Evolutionary conservation across 225 moss, liverwort and hornwort species (phyloP), one percentile per base, ranked within the genome.

Genomic region (Physcomitrellopsis africana): DNA sequence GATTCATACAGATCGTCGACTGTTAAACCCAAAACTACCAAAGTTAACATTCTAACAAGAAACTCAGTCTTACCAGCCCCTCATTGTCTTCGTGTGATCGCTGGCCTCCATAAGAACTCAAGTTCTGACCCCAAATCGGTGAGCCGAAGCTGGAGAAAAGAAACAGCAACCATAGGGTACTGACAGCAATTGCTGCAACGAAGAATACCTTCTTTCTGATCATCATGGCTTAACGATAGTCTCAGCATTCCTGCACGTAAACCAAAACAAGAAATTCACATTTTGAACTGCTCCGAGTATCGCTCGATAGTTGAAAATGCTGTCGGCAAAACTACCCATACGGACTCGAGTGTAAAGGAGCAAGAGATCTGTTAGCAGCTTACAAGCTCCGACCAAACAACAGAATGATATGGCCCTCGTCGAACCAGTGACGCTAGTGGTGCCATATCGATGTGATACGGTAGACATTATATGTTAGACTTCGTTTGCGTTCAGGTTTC

Each of bases 91-190:
- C 13, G 1, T 51, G 52, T 23, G 22, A 64, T 57, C 24, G 48
- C 17, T 71, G 75, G 55, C 63, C 27, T 67, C 20, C 20, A 14
- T 55, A 29, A 66, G 79, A 29, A 27, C 12, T 67, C 49, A 71
- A 71, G 3, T 15, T 42, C 60, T 66, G 27, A 3, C 44, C 68
- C 72, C 72, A 81, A 5, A 46, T 18, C 60, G 59, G 65, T 55
- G 16, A 77, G 32, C 65, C 59, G 37, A 65, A 27, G 73, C 58
- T 29, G 3, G 69, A 70, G 73, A 63, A 24, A 47, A 84, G 64
- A 72, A 80, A 52, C 26, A 80, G 17, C 60, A 73, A 27, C 70
- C 77, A 80, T 18, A 84, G 47, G 60, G 49, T 55, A 43, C 47
- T 73, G 60, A 53, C 52, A 68, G 41, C 26, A 8, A 83, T 46